Evolutionary conservation across 2,329 filamentous ascomycete species (phyloP).

Genomic region (Trichothecium roseum): DNA sequence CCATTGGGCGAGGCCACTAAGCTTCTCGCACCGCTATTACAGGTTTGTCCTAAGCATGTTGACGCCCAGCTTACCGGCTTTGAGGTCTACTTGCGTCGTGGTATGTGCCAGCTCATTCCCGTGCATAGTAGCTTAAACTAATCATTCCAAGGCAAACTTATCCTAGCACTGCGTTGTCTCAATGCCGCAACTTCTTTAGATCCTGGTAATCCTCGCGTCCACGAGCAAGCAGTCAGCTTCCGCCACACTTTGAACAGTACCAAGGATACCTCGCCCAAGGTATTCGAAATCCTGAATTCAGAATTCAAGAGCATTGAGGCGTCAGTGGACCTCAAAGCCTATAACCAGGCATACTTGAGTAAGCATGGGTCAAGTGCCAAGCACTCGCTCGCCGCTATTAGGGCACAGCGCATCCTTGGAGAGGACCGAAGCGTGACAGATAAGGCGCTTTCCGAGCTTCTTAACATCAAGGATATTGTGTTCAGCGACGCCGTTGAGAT

Average conservation of each 20-base stretch:
- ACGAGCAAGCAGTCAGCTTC: slow-evolving; percentile 65
- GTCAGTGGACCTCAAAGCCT: slow-evolving; percentile 46
- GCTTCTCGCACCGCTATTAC: slow-evolving; percentile 70
- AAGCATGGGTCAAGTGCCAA: slow-evolving; percentile 51
- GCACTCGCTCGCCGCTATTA: slow-evolving; percentile 55
- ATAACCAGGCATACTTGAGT: slow-evolving; percentile 56
- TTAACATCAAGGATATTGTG: slow-evolving; percentile 39
- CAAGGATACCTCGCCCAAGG: slow-evolving; percentile 50
- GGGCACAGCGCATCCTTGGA: slow-evolving; percentile 47
- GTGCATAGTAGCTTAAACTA: not conserved
- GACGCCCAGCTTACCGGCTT: slow-evolving; percentile 80
- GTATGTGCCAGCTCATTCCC: slow-evolving; percentile 52
- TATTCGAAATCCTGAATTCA: slow-evolving; percentile 57
- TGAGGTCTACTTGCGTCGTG: slow-evolving; percentile 75
- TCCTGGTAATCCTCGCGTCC: slow-evolving; percentile 57
- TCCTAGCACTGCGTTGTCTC: slow-evolving; percentile 80
- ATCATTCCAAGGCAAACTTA: slow-evolving; percentile 58
- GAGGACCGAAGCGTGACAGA: slow-evolving; percentile 47
- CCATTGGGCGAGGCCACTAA: slow-evolving; percentile 82
- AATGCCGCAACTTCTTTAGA: slow-evolving; percentile 63
- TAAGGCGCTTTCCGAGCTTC: slow-evolving; percentile 48
- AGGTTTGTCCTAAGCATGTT: slow-evolving; percentile 71
- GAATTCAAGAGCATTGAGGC: slow-evolving; percentile 54
- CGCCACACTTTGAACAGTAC: slow-evolving; percentile 48
- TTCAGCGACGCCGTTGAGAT: slow-evolving; percentile 44